Base-by-base conservation (phyloP, 2,329 filamentous ascomycete genomes). In the Coniochaeta sp. region DNA sequence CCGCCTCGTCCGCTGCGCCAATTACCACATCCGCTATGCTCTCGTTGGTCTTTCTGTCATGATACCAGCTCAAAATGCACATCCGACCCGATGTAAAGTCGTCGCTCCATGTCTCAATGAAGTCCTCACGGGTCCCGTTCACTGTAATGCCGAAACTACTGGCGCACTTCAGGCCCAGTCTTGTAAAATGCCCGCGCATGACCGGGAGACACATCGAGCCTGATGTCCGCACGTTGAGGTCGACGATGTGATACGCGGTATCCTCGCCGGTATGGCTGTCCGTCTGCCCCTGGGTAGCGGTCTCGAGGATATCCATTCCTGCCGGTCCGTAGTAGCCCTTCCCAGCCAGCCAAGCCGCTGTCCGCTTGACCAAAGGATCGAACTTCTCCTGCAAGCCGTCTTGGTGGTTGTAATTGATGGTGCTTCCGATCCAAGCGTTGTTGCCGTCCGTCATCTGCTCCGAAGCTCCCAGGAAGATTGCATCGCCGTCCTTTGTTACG, bases 361-460 rank as follows among this genome's bases (percentile, higher is more conserved):
- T 58, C 35, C 52, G 52, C 22, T 47, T 42, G 3, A 64, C 52
- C 1, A 68, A 33, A 2, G 52, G 50, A 6, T 49, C 50, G 31
- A 68, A 67, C 49, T 60, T 64, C 8, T 49, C 48, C 24, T 60
- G 42, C 20, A 71, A 57, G n/a, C 55, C 50, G 3, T 60, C 55
- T 48, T 71, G 67, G 18, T 53, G 57, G 1, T 46, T 28, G 51
- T 68, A 70, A 33, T 63, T 51, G 50, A 70, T 69, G 1, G 57
- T 68, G 47, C 63, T 65, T 6, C 67, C 65, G 10, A 65, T 57
- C 65, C 64, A 71, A 3, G 65, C 60, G 9, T 60, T 62, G n/a
- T 56, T 57, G 38, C 52, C 58, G 35, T 64, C 60, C n/a, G 59
- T 62, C 53, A 69, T 63, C 59, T 71, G 68, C 52, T 65, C 61